Evolutionary conservation across 345 rosid species (phyloP).

Genomic region (Salix viminalis): DNA sequence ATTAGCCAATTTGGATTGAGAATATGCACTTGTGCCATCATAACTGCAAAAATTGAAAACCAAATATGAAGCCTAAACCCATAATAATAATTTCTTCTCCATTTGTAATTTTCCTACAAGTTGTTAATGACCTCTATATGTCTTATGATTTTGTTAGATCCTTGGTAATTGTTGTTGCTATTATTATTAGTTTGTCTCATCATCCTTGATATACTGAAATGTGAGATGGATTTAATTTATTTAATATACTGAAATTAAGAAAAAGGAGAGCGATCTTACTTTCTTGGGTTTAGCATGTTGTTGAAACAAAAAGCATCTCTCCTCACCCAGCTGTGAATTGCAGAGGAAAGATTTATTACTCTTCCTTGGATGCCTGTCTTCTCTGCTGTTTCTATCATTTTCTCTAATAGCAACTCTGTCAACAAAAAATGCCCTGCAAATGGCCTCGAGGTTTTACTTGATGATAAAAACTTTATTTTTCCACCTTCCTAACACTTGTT

Average conservation of each 20-base stretch:
- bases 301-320: constrained; percentile 57
- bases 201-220: background rate
- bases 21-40: constrained; percentile 83
- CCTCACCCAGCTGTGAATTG: constrained; percentile 82
- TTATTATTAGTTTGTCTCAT: background rate
- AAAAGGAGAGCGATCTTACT: constrained; percentile 36
- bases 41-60: constrained; percentile 38
- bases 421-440: constrained; percentile 78
- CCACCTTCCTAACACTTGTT: background rate
- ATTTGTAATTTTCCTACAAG: background rate
- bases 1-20: constrained; percentile 79
- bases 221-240: background rate
- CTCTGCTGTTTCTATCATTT: constrained; percentile 75
- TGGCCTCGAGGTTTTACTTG: background rate
- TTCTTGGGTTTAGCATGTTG: constrained; percentile 60
- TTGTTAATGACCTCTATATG: background rate
- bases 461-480: background rate
- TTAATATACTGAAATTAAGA: background rate
- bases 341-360: constrained; percentile 88
- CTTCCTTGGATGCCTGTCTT: constrained; percentile 70
- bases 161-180: background rate
- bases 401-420: constrained; percentile 74
- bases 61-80: background rate
- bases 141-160: background rate
- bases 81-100: background rate